Conservation (phyloP, 805 yeast species). For the Candida berthetii region DNA sequence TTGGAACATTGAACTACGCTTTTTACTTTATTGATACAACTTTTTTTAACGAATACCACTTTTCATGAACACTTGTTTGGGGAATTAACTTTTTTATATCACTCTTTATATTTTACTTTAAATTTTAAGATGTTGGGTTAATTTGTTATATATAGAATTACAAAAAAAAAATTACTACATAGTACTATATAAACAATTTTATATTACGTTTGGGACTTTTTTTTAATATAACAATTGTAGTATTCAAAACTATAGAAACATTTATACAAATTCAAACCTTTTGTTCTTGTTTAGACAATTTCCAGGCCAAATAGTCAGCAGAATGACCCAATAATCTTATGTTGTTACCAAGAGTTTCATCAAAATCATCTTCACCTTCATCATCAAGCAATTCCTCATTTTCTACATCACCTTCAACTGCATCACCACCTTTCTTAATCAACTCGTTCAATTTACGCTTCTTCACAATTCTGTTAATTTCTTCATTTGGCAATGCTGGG, state of each 20-base stretch:
- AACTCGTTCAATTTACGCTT: slow-evolving; percentile 14
- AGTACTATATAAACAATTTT: no score
- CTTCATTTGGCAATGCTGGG: slow-evolving; percentile 6
- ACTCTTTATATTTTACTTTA: no score
- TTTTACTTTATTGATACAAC: no score
- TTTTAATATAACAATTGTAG: no score
- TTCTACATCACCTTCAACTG: slow-evolving; percentile 5
- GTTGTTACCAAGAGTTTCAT: slow-evolving; percentile 23
- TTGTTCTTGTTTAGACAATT: slow-evolving; percentile 14
- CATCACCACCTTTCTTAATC: slow-evolving; percentile 13
- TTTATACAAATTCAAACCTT: neutral
- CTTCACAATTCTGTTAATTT: slow-evolving; percentile 8
- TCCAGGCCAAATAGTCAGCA: slow-evolving; percentile 67
- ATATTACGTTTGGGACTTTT: no score
- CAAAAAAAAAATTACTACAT: no score
- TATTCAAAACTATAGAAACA: no score
- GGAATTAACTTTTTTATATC: no score
- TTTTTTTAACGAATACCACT: no score
- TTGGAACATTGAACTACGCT: slow-evolving; percentile 4
- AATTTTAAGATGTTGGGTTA: no score
- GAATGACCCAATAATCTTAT: slow-evolving; percentile 55
- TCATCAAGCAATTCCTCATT: slow-evolving; percentile 10
- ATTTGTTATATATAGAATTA: no score
- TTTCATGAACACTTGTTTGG: no score
- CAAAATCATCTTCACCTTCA: slow-evolving; percentile 14